Base-by-base conservation (phyloP, 306 rosid species). In the Acacia melanoxylon region DNA sequence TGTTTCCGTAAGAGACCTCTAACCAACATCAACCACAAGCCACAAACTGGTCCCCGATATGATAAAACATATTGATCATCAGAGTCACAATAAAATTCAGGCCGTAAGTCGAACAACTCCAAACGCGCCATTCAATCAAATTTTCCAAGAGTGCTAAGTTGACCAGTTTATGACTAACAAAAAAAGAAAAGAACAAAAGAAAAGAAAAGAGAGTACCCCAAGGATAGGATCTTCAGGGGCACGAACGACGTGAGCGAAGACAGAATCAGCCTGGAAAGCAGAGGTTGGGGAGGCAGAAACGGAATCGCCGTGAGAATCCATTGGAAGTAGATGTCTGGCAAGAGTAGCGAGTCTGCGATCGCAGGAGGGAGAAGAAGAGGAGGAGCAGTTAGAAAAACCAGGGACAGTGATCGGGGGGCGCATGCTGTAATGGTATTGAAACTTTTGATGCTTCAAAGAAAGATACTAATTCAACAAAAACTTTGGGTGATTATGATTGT, bases 221-320 rank as follows among this genome's bases (percentile, higher is more conserved):
- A 96, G 98, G 68, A 96, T 96, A 71, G 98, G 94, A 93, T 96
- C 99, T 89, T 96, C 99, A 8, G 99, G 97, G 78, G 92, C 99
- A 17, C 87, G 99, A 54, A 74, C 89, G n/a, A 96, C 80, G 42
- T 93, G 97, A 89, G 89, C 87, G 80, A 96, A 96, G 81, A 90
- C 94, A 46, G 98, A 93, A 83, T 79, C 84, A 84, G 58, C 82
- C 24, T 73, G 58, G 17, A 78, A 62, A 45, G 90, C 77, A 14
- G 97, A 78, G 76, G 75, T 24, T 5, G 75, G 58, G 37, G 58
- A 44, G 73, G 91, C 85, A 62, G 94, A 88, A 65, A 93, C 40
- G 20, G 68, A 70, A 48, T 45, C 70, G 48, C n/a, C 52, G 7
- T 77, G 69, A 78, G 90, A 78, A 61, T 75, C 93, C 96, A 92